Evolutionary conservation across 169 alveolate species (phyloP), one percentile per base, ranked within the genome.

Genomic region (Neospora caninum): DNA sequence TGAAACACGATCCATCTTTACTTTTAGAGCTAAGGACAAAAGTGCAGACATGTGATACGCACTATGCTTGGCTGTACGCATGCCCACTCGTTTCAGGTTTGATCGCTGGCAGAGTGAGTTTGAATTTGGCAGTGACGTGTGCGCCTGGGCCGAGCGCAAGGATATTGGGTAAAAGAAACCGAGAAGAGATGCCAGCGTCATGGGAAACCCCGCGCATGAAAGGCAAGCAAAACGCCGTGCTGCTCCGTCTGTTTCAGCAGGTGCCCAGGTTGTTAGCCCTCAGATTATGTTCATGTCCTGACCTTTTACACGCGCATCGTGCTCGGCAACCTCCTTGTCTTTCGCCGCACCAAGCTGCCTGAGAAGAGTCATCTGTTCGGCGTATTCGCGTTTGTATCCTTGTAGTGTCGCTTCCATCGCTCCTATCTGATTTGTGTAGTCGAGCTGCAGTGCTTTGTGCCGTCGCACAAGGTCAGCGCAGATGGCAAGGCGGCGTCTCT

Each of bases 1-100:
- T 31, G 89, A 82, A 7, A 82, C 41, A 0, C 89, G n/a, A 82
- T 82, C 89, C 89, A 82, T 82, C 67, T 82, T 82, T 13, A 42
- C 4, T 43, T 42, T 82, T 49, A 82, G 20, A 36, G 89, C 89
- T 82, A 25, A 42, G 34, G 64, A 41, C 36, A 82, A 25, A 41
- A 31, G 53, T 34, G 53, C 31, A 49, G 58, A 49, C 58, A 49
- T 49, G 58, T 49, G 58, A 49, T 49, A 49, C 58, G n/a, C n/a
- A n/a, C n/a, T 7, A 49, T 49, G 58, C 4, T 49, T 49, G 13
- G 58, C 58, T 49, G 4, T 13, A 49, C 58, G 58, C 13, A 13
- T 13, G 13, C 58, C 22, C 58, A 49, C 22, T 4, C 58, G 13
- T 49, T 49, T 13, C 58, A 49, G 58, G 13, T 49, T 49, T 49